These are phyloP conservation scores for Coriolopsis trogii DNA, from an alignment of 1,284 basidiomycete species.

Conservation along the genomic window DNA sequence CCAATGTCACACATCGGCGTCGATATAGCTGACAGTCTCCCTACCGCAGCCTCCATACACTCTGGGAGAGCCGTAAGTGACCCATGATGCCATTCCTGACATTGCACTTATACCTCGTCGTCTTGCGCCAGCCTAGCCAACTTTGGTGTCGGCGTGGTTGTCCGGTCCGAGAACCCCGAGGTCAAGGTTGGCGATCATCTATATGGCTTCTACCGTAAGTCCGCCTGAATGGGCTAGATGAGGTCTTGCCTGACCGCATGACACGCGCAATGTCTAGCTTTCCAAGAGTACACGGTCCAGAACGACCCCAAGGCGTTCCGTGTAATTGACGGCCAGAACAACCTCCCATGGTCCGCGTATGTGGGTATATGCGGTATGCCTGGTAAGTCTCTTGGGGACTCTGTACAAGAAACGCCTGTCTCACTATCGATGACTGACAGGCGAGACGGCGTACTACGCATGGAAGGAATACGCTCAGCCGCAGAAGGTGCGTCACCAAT, in stretches of 20 bases:
- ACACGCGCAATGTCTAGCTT: constrained; percentile 13
- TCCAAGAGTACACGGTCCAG: constrained; percentile 28
- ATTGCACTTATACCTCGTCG: neutral
- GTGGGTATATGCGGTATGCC: constrained; percentile 39
- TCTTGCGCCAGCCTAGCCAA: constrained; percentile 12
- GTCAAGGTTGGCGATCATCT: constrained; percentile 48
- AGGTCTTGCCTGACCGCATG: neutral
- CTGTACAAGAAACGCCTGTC: too few relatives aligned
- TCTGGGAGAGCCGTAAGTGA: constrained; percentile 45
- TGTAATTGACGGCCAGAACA: constrained; percentile 28
- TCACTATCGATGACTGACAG: constrained; percentile 2
- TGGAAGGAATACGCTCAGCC: constrained; percentile 29
- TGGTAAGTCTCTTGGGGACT: constrained; percentile 20
- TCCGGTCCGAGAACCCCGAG: constrained; percentile 44
- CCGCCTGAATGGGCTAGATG: neutral
- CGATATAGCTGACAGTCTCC: neutral
- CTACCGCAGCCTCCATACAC: constrained; percentile 31
- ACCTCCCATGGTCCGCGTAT: constrained; percentile 36
- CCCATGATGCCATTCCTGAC: neutral
- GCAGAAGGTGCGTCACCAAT: constrained; percentile 15
- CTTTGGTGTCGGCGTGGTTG: constrained; percentile 43
- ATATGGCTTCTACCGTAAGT: constrained; percentile 37
- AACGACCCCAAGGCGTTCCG: constrained; percentile 8
- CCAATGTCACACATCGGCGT: neutral
- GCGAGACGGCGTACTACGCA: constrained; percentile 29